phyloP scores from a whole-genome alignment of 2,329 filamentous ascomycete species.

The Cladosporium sp. region DNA sequence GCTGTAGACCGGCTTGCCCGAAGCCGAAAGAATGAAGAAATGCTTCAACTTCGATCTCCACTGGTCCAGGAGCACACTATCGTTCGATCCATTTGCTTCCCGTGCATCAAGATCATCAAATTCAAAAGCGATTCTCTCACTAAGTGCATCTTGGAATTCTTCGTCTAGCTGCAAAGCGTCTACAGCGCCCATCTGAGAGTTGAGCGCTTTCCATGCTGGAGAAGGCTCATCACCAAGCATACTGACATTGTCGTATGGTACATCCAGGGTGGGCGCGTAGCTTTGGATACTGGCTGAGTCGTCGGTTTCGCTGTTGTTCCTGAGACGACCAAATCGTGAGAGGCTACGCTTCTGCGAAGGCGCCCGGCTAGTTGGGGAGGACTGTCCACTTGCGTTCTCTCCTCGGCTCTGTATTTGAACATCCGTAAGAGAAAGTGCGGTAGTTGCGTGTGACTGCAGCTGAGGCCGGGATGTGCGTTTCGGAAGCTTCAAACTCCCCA shows the following conservation, averaged over 20 bases:
- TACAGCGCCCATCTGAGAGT: conserved; percentile 57
- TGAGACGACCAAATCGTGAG: conserved; percentile 42
- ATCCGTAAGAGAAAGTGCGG: conserved; percentile 78
- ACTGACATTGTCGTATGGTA: conserved; percentile 74
- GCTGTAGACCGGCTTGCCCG: conserved; percentile 96
- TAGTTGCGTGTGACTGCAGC: conserved; percentile 69
- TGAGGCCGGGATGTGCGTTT: conserved; percentile 41
- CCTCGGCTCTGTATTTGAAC: conserved; percentile 76
- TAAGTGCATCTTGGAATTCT: conserved; percentile 48
- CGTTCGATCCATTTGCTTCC: conserved; percentile 54
- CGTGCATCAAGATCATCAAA: conserved; percentile 73
- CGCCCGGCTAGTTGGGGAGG: conserved; percentile 34
- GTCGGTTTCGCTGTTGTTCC: conserved; percentile 57
- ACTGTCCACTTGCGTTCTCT: conserved; percentile 23
- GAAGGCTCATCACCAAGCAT: conserved; percentile 71
- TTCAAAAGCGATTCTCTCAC: conserved; percentile 71
- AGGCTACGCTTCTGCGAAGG: conserved; percentile 43
- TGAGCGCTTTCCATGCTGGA: conserved; percentile 67
- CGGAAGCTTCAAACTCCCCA: conserved; percentile 36
- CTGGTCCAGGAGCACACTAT: conserved; percentile 60
- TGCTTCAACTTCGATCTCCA: conserved; percentile 97
- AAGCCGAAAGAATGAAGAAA: conserved; percentile 92
- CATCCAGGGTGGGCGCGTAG: conserved; percentile 63
- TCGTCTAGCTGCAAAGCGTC: conserved; percentile 61
- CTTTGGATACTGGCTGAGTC: conserved; percentile 68